Evolutionary conservation across 345 rosid species (phyloP).

Genomic region (Angophora floribunda): DNA sequence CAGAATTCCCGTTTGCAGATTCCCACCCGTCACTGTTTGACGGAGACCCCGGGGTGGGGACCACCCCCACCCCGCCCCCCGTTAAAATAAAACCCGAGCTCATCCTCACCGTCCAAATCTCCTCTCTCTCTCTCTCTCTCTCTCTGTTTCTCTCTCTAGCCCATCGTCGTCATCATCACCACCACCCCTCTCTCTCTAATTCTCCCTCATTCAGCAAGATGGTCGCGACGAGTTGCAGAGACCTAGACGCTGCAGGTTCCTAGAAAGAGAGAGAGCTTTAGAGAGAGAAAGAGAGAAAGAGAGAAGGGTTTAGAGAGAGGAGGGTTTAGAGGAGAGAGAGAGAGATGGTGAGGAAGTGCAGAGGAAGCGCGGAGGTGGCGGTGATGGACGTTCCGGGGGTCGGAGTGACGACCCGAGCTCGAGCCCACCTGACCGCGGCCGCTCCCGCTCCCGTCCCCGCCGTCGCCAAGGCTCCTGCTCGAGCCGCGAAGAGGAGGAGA

Average conservation of each 20-base stretch:
- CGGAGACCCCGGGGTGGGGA: constrained; percentile 18
- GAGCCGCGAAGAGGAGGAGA: constrained; percentile 6
- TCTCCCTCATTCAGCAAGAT: neutral
- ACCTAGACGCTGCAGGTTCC: neutral
- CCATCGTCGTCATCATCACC: neutral
- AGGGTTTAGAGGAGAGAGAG: neutral
- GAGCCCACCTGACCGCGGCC: constrained; percentile 1
- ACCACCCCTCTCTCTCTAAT: neutral
- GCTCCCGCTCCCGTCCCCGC: neutral
- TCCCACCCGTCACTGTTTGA: constrained; percentile 48
- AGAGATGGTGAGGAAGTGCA: constrained; percentile 32
- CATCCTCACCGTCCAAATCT: constrained; percentile 31
- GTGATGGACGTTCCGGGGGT: constrained; percentile 18
- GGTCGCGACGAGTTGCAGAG: neutral
- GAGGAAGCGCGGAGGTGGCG: constrained; percentile 11
- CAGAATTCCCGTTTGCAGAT: constrained; percentile 51
- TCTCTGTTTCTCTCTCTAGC: too few species aligned
- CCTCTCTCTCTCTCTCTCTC: neutral
- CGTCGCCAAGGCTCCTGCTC: neutral
- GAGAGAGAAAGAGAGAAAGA: neutral
- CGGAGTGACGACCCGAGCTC: constrained; percentile 22
- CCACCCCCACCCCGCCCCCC: constrained; percentile 19
- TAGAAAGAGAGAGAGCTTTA: neutral
- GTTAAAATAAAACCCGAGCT: neutral
- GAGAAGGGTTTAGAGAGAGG: neutral